Percentiles rank a stretch among this genome's conserved stretches.
Conservation (phyloP, 1,284 basidiomycete species). For the Ustilago trichophora region DNA sequence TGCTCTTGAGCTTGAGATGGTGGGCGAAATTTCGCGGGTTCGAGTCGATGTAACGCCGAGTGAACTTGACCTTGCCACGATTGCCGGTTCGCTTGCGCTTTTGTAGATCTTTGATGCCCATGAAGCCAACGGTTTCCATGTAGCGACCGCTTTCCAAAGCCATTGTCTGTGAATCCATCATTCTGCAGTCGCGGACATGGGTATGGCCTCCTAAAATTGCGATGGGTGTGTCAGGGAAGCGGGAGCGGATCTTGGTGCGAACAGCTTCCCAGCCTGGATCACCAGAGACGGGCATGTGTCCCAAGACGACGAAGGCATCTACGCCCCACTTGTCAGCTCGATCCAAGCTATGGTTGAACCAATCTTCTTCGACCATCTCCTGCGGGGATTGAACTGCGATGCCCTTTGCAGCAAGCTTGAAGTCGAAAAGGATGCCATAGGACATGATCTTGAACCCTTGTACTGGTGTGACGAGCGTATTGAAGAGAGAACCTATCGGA, state of each 20-base stretch:
- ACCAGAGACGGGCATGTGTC: conserved; percentile 62
- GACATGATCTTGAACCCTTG: conserved; percentile 56
- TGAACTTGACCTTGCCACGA: conserved; percentile 63
- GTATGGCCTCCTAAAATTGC: conserved; percentile 61
- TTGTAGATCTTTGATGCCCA: conserved; percentile 44
- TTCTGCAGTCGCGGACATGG: conserved; percentile 62
- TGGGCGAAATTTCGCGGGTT: conserved; percentile 67
- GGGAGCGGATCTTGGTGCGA: conserved; percentile 49
- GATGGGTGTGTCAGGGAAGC: conserved; percentile 60
- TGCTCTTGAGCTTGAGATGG: conserved; percentile 39
- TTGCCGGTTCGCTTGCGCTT: conserved; percentile 34
- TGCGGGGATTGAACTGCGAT: conserved; percentile 53
- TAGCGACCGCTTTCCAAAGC: conserved; percentile 63
- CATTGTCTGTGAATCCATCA: conserved; percentile 56
- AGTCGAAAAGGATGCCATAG: conserved; percentile 62
- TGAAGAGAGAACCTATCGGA: conserved; percentile 55
- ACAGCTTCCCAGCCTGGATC: conserved; percentile 60
- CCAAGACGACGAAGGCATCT: conserved; percentile 61
- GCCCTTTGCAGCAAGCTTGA: conserved; percentile 54
- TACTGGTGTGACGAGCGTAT: conserved; percentile 51
- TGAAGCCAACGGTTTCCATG: conserved; percentile 53
- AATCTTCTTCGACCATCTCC: conserved; percentile 60
- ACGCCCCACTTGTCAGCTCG: conserved; percentile 47
- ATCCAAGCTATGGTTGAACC: conserved; percentile 58
- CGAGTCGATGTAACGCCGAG: conserved; percentile 69